These are phyloP conservation scores for Deinandra increscens DNA, from an alignment of 129 eudicot genomes.

Conservation along the genomic window DNA sequence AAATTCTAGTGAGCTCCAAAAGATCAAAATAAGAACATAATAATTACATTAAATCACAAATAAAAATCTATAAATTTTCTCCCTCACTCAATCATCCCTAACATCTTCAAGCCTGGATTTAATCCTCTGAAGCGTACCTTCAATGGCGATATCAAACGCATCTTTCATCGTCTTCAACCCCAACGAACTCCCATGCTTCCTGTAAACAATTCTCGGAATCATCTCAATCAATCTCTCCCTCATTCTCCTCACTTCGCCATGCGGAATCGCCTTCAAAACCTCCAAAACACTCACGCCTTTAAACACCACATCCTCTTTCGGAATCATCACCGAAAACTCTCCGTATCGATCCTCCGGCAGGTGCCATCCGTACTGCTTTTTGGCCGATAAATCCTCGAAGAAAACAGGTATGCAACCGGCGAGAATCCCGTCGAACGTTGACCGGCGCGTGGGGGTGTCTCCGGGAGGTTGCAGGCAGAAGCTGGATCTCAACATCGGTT, in stretches of 20 bases:
- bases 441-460: constrained; percentile 82
- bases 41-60: neutral
- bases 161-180: constrained; percentile 78
- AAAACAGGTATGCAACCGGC: constrained; percentile 95
- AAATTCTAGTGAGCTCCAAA: neutral
- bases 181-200: constrained; percentile 91
- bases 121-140: constrained; percentile 69
- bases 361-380: constrained; percentile 79
- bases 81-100: constrained; percentile 31
- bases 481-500: constrained; percentile 77
- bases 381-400: constrained; percentile 74
- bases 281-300: constrained; percentile 71
- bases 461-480: constrained; percentile 95
- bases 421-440: constrained; percentile 68
- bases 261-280: constrained; percentile 65
- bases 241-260: constrained; percentile 53
- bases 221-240: constrained; percentile 74
- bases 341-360: constrained; percentile 49
- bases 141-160: constrained; percentile 85
- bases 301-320: constrained; percentile 83
- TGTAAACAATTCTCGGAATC: constrained; percentile 68
- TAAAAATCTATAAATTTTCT: neutral
- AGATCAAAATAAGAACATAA: neutral
- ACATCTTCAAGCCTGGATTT: constrained; percentile 47
- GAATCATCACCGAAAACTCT: constrained; percentile 80